phyloP scores from a whole-genome alignment of 768 basidiomycete genomes.

The Sarcomyxa edulis region DNA sequence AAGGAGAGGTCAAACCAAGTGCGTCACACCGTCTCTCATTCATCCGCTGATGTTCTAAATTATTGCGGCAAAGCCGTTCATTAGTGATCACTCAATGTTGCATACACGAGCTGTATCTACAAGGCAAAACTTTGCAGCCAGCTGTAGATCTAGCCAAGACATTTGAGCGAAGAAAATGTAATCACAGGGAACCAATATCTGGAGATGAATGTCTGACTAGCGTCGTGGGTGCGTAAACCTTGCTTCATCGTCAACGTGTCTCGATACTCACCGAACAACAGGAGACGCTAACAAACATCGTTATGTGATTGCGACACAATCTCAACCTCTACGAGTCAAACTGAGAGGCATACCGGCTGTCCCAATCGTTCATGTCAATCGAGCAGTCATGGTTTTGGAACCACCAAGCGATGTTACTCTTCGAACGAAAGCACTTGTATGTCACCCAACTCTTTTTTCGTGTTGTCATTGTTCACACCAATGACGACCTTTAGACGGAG shows the following conservation, averaged over 20 bases:
- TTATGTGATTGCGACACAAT: constrained; percentile 87
- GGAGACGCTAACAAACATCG: constrained; percentile 87
- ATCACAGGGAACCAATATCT: constrained; percentile 83
- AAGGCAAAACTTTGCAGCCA: constrained; percentile 66
- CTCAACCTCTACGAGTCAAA: constrained; percentile 58
- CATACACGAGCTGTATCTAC: constrained; percentile 88
- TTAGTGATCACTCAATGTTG: constrained; percentile 99
- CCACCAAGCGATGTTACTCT: constrained; percentile 81
- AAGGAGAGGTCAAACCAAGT: constrained; percentile 92
- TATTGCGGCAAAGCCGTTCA: constrained; percentile 39
- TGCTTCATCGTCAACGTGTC: background rate
- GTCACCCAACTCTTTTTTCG: constrained; percentile 8
- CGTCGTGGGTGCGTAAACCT: constrained; percentile 63
- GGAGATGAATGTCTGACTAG: constrained; percentile 79
- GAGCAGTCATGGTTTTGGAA: constrained; percentile 89
- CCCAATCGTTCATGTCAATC: constrained; percentile 88
- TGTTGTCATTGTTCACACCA: constrained; percentile 2
- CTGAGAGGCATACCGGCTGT: constrained; percentile 77
- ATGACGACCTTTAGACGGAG: constrained; percentile 58
- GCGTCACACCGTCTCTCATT: constrained; percentile 28
- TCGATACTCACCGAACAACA: constrained; percentile 18
- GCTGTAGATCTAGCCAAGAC: constrained; percentile 87
- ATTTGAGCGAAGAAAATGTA: constrained; percentile 92
- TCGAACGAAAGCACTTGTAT: constrained; percentile 55
- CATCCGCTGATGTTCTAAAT: constrained; percentile 14